These are phyloP conservation scores for Alternaria sp. DNA, from an alignment of 2,329 filamentous ascomycete genomes.

Conservation along the genomic window DNA sequence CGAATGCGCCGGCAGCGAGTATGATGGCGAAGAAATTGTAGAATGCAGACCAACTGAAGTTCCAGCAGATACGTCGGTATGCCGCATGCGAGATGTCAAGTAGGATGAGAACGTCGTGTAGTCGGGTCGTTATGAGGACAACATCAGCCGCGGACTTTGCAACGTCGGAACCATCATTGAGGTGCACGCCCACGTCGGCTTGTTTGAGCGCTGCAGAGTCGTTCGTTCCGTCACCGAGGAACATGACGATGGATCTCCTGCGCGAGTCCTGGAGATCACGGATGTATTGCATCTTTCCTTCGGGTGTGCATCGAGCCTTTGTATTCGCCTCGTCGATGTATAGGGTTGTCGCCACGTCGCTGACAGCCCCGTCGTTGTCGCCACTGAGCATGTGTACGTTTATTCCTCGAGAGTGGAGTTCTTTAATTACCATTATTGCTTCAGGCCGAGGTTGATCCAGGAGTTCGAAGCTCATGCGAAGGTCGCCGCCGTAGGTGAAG, in stretches of 20 bases:
- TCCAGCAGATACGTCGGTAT: conserved; percentile 59
- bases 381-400: conserved; percentile 63
- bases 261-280: conserved; percentile 30
- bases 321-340: conserved; percentile 50
- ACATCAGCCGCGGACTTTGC: conserved; percentile 72
- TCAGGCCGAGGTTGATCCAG: conserved; percentile 56
- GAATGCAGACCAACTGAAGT: conserved; percentile 72
- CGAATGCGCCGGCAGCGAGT: conserved; percentile 64
- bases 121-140: conserved; percentile 65
- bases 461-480: conserved; percentile 60
- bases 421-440: conserved; percentile 58
- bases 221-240: conserved; percentile 80
- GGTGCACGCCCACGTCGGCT: conserved; percentile 73
- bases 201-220: conserved; percentile 75
- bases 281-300: conserved; percentile 63
- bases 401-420: conserved; percentile 58
- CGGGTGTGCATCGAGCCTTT: conserved; percentile 57
- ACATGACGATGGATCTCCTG: conserved; percentile 60
- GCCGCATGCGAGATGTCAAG: conserved; percentile 60
- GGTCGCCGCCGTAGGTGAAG: conserved; percentile 40
- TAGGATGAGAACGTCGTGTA: conserved; percentile 64
- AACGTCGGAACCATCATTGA: conserved; percentile 65
- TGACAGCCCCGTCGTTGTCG: conserved; percentile 59
- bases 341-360: conserved; percentile 51
- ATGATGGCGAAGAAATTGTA: conserved; percentile 75